A percentile compares a stretch with the other conserved stretches of the same genome.
These are phyloP conservation scores for Cordyceps farinosa DNA, from an alignment of 2,329 filamentous ascomycete species.

Conservation along the genomic window DNA sequence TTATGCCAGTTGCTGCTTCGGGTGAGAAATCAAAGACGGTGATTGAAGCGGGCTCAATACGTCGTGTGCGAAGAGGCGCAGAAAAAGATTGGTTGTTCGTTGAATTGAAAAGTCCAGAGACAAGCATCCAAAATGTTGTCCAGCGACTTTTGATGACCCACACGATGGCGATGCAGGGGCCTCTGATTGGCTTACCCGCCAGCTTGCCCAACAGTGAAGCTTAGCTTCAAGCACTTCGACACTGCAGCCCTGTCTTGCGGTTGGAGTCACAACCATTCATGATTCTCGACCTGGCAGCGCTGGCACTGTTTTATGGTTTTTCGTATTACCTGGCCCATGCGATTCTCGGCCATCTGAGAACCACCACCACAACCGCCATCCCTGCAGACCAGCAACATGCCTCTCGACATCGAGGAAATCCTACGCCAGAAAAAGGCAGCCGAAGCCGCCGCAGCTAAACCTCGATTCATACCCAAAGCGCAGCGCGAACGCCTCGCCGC, in stretches of 20 bases:
- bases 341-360: slow-evolving; percentile 2
- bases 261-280: background rate
- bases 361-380: background rate
- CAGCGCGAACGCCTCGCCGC: slow-evolving; percentile 76
- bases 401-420: slow-evolving; percentile 79
- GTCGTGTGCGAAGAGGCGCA: background rate
- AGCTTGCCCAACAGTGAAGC: background rate
- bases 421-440: slow-evolving; percentile 81
- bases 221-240: background rate
- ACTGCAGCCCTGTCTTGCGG: background rate
- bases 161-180: background rate
- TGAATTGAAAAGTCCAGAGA: background rate
- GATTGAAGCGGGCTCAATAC: background rate
- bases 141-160: slow-evolving; percentile 11
- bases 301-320: slow-evolving; percentile 11
- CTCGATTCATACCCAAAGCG: slow-evolving; percentile 80
- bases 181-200: background rate
- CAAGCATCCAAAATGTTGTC: background rate
- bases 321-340: slow-evolving; percentile 9
- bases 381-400: slow-evolving; percentile 27
- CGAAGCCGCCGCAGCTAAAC: slow-evolving; percentile 80
- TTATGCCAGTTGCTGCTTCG: slow-evolving; percentile 20
- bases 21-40: too few relatives aligned
- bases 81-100: background rate
- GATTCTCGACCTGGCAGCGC: slow-evolving; percentile 12